These are phyloP conservation scores for Termitomyces sp. DNA, from an alignment of 768 basidiomycete species.

Conservation along the genomic window DNA sequence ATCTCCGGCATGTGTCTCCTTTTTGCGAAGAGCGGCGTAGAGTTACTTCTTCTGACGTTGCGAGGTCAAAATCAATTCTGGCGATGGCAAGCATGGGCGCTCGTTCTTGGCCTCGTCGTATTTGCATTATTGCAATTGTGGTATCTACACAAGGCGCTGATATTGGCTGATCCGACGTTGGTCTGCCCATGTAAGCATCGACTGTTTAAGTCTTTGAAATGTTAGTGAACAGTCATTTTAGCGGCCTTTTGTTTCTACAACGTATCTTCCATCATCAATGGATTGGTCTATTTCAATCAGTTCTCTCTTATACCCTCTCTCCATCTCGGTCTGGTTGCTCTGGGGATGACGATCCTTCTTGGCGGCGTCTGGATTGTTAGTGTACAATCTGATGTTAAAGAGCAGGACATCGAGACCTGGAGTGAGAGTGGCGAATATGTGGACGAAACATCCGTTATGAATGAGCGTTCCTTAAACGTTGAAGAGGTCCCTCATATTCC, in stretches of 20 bases:
- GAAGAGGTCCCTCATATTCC: not conserved
- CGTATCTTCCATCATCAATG: slow-evolving; percentile 85
- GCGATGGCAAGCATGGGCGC: slow-evolving; percentile 80
- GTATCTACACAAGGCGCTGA: slow-evolving; percentile 77
- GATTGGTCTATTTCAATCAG: slow-evolving; percentile 87
- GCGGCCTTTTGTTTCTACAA: slow-evolving; percentile 97
- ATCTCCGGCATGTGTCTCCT: slow-evolving; percentile 89
- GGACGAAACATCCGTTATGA: slow-evolving; percentile 23
- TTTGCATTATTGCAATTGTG: slow-evolving; percentile 81
- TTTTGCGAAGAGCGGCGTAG: slow-evolving; percentile 91
- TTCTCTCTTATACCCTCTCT: slow-evolving; percentile 60
- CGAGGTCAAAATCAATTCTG: slow-evolving; percentile 76
- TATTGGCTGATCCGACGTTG: slow-evolving; percentile 78
- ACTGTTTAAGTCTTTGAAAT: slow-evolving; percentile 1
- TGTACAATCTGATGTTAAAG: slow-evolving; percentile 58
- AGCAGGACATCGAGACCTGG: slow-evolving; percentile 43
- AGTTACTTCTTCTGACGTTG: slow-evolving; percentile 76
- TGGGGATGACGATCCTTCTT: slow-evolving; percentile 76
- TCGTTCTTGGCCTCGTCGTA: slow-evolving; percentile 63
- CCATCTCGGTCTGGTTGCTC: slow-evolving; percentile 69
- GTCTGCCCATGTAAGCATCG: slow-evolving; percentile 73
- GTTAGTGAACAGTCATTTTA: slow-evolving; percentile 18
- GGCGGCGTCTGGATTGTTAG: slow-evolving; percentile 90
- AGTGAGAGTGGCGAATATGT: slow-evolving; percentile 35
- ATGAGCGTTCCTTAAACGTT: slow-evolving; percentile 9